Base-by-base conservation (phyloP, 75 land plant species). In the Sequoiadendron giganteum region DNA sequence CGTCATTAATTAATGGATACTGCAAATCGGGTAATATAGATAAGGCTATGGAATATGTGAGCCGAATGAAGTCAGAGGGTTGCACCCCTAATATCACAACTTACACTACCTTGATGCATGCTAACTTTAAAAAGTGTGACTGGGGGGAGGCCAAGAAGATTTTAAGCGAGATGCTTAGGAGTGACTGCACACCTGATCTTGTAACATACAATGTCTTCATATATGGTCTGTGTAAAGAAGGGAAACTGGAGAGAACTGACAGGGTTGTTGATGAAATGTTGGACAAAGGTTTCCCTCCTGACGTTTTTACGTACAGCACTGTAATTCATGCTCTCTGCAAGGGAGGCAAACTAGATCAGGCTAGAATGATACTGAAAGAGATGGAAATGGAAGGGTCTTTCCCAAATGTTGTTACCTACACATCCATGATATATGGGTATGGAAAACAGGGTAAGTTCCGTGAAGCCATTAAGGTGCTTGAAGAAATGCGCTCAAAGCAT, bases 21-120 rank as follows among this genome's bases (percentile, higher is more conserved):
- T 94, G 94, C 45, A 92, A 91, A 77, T 82, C 86, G 68, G 92
- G 96, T 15, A 93, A 86, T 65, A 82, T 85, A 39, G 75, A 87
- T 13, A 85, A 94, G 73, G 99, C 97, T 1, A 86, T 91, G 75
- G 87, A 84, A 1, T 10, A 95, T 32, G 91, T 97, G 40, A 79
- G 85, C 85, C 54, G 87, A 73, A 97, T 97, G 99, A 38, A 89
- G 48, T 88, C 91, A 84, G 94, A 93, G 38, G 99, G 95, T 14
- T 85, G 73, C 36, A 83, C 87, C n/a, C 96, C 93, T n/a, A 93
- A 65, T 75, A 78, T n/a, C 55, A 87, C 91, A 5, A 96, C 95
- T 2, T 97, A 92, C 87, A 95, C 95, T 85, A 89, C 92, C 75
- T 87, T 97, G 83, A 90, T 96, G 18, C 91, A 92, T 76, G 86